Evolutionary conservation across 352 stramenopile genomes (phyloP).

Genomic region (Pythium aristosporum): DNA sequence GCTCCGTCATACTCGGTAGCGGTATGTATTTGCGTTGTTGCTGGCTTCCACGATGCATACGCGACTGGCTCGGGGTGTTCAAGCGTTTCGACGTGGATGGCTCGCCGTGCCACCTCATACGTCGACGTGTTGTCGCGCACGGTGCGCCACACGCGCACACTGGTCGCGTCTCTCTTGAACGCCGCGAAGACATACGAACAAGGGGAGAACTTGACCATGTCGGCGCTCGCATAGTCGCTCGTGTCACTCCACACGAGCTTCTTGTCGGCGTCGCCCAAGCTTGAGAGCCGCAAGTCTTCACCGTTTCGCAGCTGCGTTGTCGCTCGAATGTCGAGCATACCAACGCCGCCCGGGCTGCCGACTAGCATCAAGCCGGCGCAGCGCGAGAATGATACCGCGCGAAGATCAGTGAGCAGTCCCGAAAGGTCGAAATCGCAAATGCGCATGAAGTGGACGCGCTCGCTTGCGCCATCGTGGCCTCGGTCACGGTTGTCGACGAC

Average conservation of each 20-base stretch:
- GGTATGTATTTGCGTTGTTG: slow-evolving; percentile 55
- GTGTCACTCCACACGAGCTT: slow-evolving; percentile 28
- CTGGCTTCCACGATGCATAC: slow-evolving; percentile 82
- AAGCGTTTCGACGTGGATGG: slow-evolving; percentile 42
- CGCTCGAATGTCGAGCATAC: slow-evolving; percentile 51
- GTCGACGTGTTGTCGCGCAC: slow-evolving; percentile 16
- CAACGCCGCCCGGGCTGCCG: slow-evolving; percentile 42
- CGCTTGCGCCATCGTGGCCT: background rate
- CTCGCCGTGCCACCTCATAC: background rate
- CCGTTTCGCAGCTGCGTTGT: slow-evolving; percentile 2
- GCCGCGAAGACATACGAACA: slow-evolving; percentile 66
- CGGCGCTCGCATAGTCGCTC: slow-evolving; percentile 10
- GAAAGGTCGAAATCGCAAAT: slow-evolving; percentile 50
- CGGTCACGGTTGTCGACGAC: background rate
- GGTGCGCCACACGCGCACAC: slow-evolving; percentile 66
- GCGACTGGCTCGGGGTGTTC: slow-evolving; percentile 62
- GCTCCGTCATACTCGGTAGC: slow-evolving; percentile 54
- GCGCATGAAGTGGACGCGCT: slow-evolving; percentile 43
- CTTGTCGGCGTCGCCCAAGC: slow-evolving; percentile 27
- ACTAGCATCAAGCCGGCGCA: slow-evolving; percentile 61
- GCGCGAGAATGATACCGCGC: slow-evolving; percentile 62
- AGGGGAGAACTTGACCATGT: slow-evolving; percentile 79
- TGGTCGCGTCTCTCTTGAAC: slow-evolving; percentile 30
- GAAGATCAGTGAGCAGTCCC: slow-evolving; percentile 26
- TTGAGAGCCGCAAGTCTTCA: slow-evolving; percentile 18